Percentiles rank a stretch among this genome's conserved stretches.
Evolutionary conservation across 1,139 yeast species (phyloP).

Genomic region (Petasospora rhodanensis): DNA sequence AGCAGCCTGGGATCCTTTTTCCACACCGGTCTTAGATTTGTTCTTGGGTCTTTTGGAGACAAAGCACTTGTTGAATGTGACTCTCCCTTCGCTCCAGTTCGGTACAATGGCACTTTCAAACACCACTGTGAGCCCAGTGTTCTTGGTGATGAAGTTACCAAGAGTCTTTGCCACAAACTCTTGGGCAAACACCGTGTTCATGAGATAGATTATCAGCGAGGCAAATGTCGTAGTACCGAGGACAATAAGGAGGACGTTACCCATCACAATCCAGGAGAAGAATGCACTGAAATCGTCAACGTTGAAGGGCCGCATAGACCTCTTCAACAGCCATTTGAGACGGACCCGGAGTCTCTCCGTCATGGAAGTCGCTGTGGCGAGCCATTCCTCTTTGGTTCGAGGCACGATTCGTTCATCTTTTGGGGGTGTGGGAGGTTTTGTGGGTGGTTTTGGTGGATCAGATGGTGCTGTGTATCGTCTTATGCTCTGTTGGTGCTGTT

Average conservation of each 20-base stretch:
- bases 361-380: slow-evolving; percentile 14
- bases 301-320: slow-evolving; percentile 68
- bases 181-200: slow-evolving; percentile 86
- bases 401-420: slow-evolving; percentile 7
- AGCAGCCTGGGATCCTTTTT: slow-evolving; percentile 70
- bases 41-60: slow-evolving; percentile 77
- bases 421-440: neutral
- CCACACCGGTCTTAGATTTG: slow-evolving; percentile 36
- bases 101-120: slow-evolving; percentile 96
- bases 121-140: slow-evolving; percentile 80
- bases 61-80: slow-evolving; percentile 78
- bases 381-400: slow-evolving; percentile 19
- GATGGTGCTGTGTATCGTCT: too few relatives aligned
- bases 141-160: slow-evolving; percentile 80
- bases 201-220: slow-evolving; percentile 68
- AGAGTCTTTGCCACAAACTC: slow-evolving; percentile 78
- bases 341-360: slow-evolving; percentile 47
- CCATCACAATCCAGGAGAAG: slow-evolving; percentile 85
- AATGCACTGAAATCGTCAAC: slow-evolving; percentile 87
- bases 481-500: too few relatives aligned
- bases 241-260: slow-evolving; percentile 72
- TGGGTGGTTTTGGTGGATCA: neutral
- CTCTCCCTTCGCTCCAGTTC: slow-evolving; percentile 86
- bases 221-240: slow-evolving; percentile 89
- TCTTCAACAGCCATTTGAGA: slow-evolving; percentile 65